Evolutionary conservation across 2,329 filamentous ascomycete species (phyloP), one percentile per base, ranked within the genome.

Genomic region (Hypoxylon sp.): DNA sequence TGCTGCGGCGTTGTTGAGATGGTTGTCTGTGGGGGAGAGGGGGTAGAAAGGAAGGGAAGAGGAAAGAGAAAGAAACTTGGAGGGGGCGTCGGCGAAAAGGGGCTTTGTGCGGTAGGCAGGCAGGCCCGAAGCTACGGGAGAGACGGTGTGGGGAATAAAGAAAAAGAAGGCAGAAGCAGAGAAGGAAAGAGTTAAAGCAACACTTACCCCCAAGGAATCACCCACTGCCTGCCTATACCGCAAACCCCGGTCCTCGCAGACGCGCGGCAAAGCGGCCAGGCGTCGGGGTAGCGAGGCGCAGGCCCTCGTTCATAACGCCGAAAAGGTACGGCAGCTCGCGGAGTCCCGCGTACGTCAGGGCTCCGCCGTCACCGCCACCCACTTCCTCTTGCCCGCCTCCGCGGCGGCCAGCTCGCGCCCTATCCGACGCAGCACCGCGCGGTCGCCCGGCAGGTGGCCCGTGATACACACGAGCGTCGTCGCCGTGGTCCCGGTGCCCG

Each of bases 401-500:
- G 66, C 66, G 4, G 21, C 38, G 10, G 21, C 29, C 2, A 68
- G 50, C 51, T 68, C 65, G 4, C 33, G 27, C 21, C 45, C 40
- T 31, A 67, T 38, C 37, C 46, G 52, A 3, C 57, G 37, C 7
- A 64, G 38, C 48, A 63, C 63, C 6, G 35, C 26, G 9, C 60
- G 55, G 38, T 65, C 57, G 38, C 53, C 52, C 18, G 67, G 60
- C 2, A 68, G 48, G 24, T 62, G 40, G 15, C 42, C 49, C 1
- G 65, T 60, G 62, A 68, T 65, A 47, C 59, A 60, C 17, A 67
- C 62, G 21, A 67, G 53, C 0, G 63, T 55, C 3, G 63, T 67
- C 13, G 61, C 65, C 0, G 63, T 68, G 3, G 66, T 68, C 57
- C 67, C 66, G 7, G 66, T 68, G 8, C 65, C 66, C 1, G 66